Evolutionary conservation across 257 asterid genomes (phyloP).

Genomic region (Ilex aquifolium): DNA sequence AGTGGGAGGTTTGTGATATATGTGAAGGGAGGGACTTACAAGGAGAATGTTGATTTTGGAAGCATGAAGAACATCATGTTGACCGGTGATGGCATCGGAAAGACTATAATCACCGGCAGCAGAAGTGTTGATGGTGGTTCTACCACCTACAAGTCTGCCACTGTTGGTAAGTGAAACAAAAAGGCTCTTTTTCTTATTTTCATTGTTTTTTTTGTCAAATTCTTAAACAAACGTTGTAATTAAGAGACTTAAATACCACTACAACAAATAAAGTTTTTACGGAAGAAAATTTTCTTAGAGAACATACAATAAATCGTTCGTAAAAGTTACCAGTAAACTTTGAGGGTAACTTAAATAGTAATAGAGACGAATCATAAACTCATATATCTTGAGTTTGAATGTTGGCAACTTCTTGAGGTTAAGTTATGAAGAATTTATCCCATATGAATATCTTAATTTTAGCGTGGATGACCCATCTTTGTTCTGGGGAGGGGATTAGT

Average conservation of each 20-base stretch:
- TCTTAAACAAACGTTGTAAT: not conserved
- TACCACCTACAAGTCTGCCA: constrained; percentile 77
- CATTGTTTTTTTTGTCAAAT: too few relatives aligned
- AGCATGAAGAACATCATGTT: constrained; percentile 56
- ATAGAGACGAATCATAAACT: too few relatives aligned
- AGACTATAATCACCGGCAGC: constrained; percentile 82
- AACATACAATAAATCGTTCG: not conserved
- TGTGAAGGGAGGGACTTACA: constrained; percentile 67
- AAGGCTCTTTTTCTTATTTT: not conserved
- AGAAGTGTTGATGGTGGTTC: constrained; percentile 66
- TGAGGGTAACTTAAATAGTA: not conserved
- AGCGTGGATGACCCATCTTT: too few relatives aligned
- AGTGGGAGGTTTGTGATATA: constrained; percentile 55
- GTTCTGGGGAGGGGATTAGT: too few relatives aligned
- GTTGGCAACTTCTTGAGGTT: too few relatives aligned
- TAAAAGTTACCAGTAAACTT: not conserved
- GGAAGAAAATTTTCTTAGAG: not conserved
- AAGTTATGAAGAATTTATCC: too few relatives aligned
- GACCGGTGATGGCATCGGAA: constrained; percentile 86
- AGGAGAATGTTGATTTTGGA: constrained; percentile 64
- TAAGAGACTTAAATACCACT: not conserved
- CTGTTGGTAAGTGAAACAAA: constrained; percentile 54
- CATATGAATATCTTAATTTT: too few relatives aligned
- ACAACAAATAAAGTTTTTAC: not conserved
- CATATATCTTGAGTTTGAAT: too few relatives aligned